Evolutionary conservation across 2,329 filamentous ascomycete species (phyloP).

Genomic region (Phialocephala sp.): DNA sequence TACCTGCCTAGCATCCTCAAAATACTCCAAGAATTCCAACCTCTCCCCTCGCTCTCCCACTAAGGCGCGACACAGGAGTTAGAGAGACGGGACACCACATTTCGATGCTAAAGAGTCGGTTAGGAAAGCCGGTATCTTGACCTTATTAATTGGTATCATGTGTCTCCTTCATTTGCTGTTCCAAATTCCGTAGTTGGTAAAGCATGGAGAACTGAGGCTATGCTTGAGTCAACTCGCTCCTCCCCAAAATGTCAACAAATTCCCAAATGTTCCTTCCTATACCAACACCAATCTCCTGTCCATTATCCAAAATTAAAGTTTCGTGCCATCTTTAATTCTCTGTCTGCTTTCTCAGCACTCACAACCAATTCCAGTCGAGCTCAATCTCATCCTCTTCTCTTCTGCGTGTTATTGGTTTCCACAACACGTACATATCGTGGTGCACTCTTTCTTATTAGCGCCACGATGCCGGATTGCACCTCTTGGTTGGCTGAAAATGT

Average conservation of each 20-base stretch:
- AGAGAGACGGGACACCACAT: conserved; percentile 46
- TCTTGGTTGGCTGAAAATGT: too few relatives aligned
- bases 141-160: conserved; percentile 19
- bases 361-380: too few relatives aligned
- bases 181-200: too few relatives aligned
- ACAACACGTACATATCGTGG: too few relatives aligned
- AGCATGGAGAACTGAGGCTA: too few relatives aligned
- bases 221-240: neutral
- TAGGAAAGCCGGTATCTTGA: conserved; percentile 26
- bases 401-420: too few relatives aligned
- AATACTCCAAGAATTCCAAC: conserved; percentile 16
- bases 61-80: conserved; percentile 46
- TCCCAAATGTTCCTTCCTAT: neutral
- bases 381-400: too few relatives aligned
- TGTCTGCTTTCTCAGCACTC: too few relatives aligned
- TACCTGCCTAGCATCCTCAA: neutral
- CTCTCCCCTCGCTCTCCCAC: conserved; percentile 42
- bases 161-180: conserved; percentile 13
- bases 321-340: too few relatives aligned
- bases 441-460: too few relatives aligned
- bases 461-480: too few relatives aligned
- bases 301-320: too few relatives aligned
- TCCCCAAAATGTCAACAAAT: neutral
- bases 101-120: conserved; percentile 40
- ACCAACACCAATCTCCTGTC: neutral